Percentiles rank a stretch among this genome's conserved stretches.
phyloP scores from a whole-genome alignment of 306 rosid genomes.

The Abrus pulchellus region DNA sequence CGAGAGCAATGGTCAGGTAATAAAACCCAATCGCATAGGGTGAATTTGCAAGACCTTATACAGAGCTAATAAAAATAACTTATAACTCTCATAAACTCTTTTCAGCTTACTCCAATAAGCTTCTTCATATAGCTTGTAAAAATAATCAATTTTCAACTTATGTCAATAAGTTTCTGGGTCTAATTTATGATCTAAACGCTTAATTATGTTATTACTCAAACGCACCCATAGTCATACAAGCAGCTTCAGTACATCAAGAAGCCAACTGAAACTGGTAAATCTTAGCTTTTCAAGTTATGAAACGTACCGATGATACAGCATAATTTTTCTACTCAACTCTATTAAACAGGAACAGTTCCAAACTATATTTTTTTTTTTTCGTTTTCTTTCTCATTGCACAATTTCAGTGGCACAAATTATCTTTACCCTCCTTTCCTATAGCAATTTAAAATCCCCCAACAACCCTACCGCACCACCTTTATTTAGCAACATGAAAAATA shows the following conservation, averaged over 20 bases:
- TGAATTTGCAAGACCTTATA: no score
- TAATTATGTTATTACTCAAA: no score
- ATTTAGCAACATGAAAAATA: not conserved
- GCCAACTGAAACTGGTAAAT: not conserved
- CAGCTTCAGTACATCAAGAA: conserved; percentile 29
- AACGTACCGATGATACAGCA: not conserved
- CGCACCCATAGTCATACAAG: not conserved
- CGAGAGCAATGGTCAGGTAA: conserved; percentile 1
- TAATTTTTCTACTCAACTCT: not conserved
- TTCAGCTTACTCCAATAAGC: no score
- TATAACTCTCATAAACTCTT: no score
- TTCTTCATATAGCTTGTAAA: no score
- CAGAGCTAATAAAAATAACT: no score
- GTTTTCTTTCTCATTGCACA: conserved; percentile 1
- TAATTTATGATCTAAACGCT: no score
- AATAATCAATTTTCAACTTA: no score
- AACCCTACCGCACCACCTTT: not conserved
- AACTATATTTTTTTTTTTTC: not conserved
- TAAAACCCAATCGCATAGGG: not conserved
- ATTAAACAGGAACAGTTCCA: not conserved
- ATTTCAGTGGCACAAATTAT: not conserved
- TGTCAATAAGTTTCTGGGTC: no score
- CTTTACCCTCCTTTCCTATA: not conserved
- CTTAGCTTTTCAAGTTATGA: conserved; percentile 12
- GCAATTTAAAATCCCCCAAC: not conserved